These are phyloP conservation scores for Dactylellina cionopaga DNA, from an alignment of 2,329 filamentous ascomycete genomes.

Conservation along the genomic window DNA sequence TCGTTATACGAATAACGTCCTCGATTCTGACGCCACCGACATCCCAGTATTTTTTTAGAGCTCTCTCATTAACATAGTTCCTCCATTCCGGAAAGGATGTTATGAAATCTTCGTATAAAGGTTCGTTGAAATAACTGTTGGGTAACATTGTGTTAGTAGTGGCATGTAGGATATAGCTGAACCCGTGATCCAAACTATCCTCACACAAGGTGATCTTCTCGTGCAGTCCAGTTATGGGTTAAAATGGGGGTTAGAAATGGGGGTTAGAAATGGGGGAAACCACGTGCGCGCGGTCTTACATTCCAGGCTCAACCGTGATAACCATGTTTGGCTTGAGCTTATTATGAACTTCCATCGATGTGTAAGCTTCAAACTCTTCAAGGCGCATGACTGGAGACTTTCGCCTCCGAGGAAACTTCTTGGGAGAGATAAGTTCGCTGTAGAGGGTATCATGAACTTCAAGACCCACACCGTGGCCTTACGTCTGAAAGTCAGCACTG, in stretches of 20 bases:
- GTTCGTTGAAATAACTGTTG: conserved; percentile 73
- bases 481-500: background rate
- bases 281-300: conserved; percentile 62
- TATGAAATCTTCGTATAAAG: conserved; percentile 76
- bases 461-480: conserved; percentile 72
- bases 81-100: conserved; percentile 69
- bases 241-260: background rate
- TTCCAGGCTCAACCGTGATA: conserved; percentile 81
- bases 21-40: conserved; percentile 93
- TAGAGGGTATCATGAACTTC: conserved; percentile 69
- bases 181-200: no score
- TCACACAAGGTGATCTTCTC: background rate
- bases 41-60: conserved; percentile 75
- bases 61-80: conserved; percentile 72
- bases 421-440: background rate
- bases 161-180: background rate
- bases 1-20: conserved; percentile 84
- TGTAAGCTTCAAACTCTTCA: conserved; percentile 7
- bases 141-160: background rate
- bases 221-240: no score
- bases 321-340: conserved; percentile 71
- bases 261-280: no score
- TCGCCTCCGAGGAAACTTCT: conserved; percentile 60
- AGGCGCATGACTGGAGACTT: conserved; percentile 76
- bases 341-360: conserved; percentile 34